A percentile compares a stretch with the other conserved stretches of the same genome.
Evolutionary conservation across 768 basidiomycete species (phyloP).

Genomic region (Leucosporidium yakuticum): DNA sequence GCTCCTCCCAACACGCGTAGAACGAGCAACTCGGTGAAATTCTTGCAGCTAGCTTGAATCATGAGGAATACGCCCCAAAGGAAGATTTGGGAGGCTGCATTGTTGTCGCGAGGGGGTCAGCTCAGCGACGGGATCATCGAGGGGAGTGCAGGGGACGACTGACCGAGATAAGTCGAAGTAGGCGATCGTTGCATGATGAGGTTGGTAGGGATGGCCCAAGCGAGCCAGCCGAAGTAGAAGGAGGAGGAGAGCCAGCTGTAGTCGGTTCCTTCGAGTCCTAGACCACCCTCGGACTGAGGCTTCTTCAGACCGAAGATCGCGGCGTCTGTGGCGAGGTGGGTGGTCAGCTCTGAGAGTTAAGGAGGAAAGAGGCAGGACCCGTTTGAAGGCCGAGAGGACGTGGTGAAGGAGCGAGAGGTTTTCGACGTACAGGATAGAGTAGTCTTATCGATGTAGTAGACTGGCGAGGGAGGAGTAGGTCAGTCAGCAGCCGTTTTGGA

Average conservation of each 20-base stretch:
- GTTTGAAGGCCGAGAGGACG: too few relatives aligned
- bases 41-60: constrained; percentile 8
- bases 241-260: constrained; percentile 16
- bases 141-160: neutral
- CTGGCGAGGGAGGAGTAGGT: neutral
- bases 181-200: constrained; percentile 23
- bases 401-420: too few relatives aligned
- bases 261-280: neutral
- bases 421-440: constrained; percentile 7
- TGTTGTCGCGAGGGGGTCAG: neutral
- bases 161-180: constrained; percentile 10
- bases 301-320: constrained; percentile 31
- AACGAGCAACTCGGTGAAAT: constrained; percentile 18
- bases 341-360: too few relatives aligned
- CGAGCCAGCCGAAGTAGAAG: constrained; percentile 31
- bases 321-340: neutral
- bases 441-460: constrained; percentile 14
- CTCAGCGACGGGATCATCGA: neutral
- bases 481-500: neutral
- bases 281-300: neutral
- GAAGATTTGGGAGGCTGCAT: constrained; percentile 10
- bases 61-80: constrained; percentile 31
- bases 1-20: constrained; percentile 26
- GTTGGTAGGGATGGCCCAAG: constrained; percentile 29
- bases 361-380: too few relatives aligned